phyloP scores from a whole-genome alignment of 257 asterid species.

The Primulina eburnea region DNA sequence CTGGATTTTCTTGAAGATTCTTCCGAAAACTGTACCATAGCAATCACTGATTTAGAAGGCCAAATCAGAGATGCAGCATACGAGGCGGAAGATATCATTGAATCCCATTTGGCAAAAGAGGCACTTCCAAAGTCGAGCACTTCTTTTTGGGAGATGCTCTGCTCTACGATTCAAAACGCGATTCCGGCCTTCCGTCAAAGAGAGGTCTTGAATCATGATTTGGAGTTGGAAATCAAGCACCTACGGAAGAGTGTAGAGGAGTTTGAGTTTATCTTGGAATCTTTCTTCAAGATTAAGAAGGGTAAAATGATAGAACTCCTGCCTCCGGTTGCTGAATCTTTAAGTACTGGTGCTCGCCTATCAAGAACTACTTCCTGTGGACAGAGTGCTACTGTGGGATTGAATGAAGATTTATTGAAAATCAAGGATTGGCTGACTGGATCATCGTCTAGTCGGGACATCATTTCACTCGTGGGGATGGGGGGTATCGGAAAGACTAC shows the following conservation, averaged over 20 bases:
- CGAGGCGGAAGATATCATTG: conserved; percentile 13
- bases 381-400: not conserved
- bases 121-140: not conserved
- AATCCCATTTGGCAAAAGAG: not conserved
- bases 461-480: not conserved
- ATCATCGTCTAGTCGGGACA: not conserved
- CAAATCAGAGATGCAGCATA: conserved; percentile 5
- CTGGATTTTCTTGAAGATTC: not conserved
- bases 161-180: not conserved
- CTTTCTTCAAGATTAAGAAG: not conserved
- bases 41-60: not conserved
- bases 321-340: not conserved
- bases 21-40: not conserved
- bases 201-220: not conserved
- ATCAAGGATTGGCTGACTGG: not conserved
- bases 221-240: not conserved
- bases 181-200: not conserved
- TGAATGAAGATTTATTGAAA: not conserved
- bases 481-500: conserved; percentile 11
- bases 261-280: not conserved
- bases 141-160: not conserved
- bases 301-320: not conserved
- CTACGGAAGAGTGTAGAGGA: not conserved
- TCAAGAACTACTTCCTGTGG: not conserved
- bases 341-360: not conserved